Base-by-base conservation (phyloP, 345 rosid species). In the Rubroshorea leprosula region DNA sequence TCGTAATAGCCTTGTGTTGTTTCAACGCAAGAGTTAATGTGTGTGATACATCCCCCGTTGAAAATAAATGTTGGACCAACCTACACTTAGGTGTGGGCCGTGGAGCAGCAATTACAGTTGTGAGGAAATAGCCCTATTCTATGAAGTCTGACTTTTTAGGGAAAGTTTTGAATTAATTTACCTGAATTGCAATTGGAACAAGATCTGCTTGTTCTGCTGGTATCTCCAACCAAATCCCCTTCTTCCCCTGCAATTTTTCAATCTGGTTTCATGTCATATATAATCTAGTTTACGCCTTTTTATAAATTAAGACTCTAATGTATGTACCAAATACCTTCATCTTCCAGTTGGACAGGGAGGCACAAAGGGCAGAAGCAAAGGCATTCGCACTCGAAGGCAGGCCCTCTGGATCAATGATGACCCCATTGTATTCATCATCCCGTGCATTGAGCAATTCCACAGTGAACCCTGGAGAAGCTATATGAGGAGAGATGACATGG, bases 361-460 rank as follows among this genome's bases (percentile, higher is more conserved):
- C 67, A 11, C 56, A 63, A 15, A 80, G 70, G 35, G 76, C 64
- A 18, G 80, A 75, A 0, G 74, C 73, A 58, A 76, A 80, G 13
- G 74, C 78, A 54, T 80, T 67, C 19, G 78, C 69, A 8, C 70
- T 69, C 0, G 63, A 44, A 24, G 85, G 81, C 49, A 77, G 58
- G 43, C 62, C 31, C 23, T 25, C 18, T 1, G 81, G 74, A 46
- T 83, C 63, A 18, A 80, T 47, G 54, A 75, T 41, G 38, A 75
- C 51, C 15, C 85, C 83, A n/a, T 62, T 74, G 3, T 77, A 83
- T 58, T 77, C 75, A 58, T 80, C 85, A 17, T 83, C 79, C 54
- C 53, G 55, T 19, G 78, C 80, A 29, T 61, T 63, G 17, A 83
- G 83, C 56, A 68, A 50, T 17, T 79, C 79, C 23, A 57, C 54